Evolutionary conservation across 345 rosid genomes (phyloP).

Genomic region (Odontarrhena argentea): DNA sequence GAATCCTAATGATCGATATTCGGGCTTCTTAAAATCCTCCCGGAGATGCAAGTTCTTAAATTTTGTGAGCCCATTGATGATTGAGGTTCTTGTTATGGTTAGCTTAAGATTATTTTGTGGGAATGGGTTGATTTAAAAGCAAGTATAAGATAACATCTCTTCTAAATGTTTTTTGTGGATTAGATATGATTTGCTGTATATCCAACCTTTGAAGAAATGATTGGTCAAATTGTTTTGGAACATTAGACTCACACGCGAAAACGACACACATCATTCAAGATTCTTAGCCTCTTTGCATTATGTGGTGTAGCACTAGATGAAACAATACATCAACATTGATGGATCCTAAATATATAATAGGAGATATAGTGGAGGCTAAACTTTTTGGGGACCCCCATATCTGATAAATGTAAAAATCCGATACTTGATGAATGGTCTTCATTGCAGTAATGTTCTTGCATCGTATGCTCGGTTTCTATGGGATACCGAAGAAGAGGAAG

Average conservation of each 20-base stretch:
- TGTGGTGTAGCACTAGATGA: slow-evolving; percentile 16
- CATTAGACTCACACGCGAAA: slow-evolving; percentile 24
- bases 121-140: slow-evolving; percentile 16
- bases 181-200: slow-evolving; percentile 22
- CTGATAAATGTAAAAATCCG: background rate
- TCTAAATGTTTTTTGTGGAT: slow-evolving; percentile 34
- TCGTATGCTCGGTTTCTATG: slow-evolving; percentile 79
- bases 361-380: background rate
- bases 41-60: background rate
- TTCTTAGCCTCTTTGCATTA: background rate
- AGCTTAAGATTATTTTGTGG: slow-evolving; percentile 12
- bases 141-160: slow-evolving; percentile 5
- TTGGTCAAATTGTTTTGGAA: slow-evolving; percentile 26
- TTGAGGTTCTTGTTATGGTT: background rate
- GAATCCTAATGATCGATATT: background rate
- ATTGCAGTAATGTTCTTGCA: slow-evolving; percentile 61
- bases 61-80: background rate
- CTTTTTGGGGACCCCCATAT: background rate
- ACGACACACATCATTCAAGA: slow-evolving; percentile 18
- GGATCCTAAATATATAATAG: background rate
- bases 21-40: background rate
- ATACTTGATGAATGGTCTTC: slow-evolving; percentile 16
- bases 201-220: slow-evolving; percentile 35
- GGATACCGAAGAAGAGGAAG: slow-evolving; percentile 64
- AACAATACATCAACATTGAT: background rate